Conservation (phyloP, 371 early-diverging fungal genomes). For the Lichtheimia ramosa region DNA sequence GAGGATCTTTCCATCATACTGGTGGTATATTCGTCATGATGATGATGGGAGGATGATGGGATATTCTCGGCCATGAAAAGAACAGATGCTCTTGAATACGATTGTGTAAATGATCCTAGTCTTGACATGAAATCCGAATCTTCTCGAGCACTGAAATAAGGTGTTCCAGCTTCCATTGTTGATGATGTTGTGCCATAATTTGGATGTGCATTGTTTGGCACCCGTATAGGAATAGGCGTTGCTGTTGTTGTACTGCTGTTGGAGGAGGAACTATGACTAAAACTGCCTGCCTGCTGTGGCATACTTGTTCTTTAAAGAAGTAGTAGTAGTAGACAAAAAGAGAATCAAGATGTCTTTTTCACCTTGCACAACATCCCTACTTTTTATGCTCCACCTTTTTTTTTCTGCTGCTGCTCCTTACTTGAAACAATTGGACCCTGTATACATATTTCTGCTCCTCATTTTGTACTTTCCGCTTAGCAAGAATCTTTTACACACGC, state of each 20-base stretch:
- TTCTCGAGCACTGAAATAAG: constrained; percentile 8
- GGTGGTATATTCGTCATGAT: not conserved
- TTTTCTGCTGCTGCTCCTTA: too few relatives aligned
- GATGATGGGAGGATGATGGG: not conserved
- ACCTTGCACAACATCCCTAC: too few relatives aligned
- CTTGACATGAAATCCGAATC: not conserved
- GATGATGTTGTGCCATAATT: constrained; percentile 10
- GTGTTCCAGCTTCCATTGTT: constrained; percentile 8
- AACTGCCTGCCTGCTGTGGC: too few relatives aligned
- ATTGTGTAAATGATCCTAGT: constrained; percentile 10
- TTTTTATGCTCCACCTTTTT: too few relatives aligned
- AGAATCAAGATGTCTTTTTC: too few relatives aligned
- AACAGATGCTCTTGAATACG: constrained; percentile 17
- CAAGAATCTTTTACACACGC: too few relatives aligned
- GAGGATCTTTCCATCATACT: not conserved
- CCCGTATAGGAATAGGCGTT: constrained; percentile 17
- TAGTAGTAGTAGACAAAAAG: too few relatives aligned
- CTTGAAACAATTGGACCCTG: too few relatives aligned
- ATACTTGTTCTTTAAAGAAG: too few relatives aligned
- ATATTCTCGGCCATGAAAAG: constrained; percentile 22
- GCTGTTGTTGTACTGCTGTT: not conserved
- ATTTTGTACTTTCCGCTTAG: too few relatives aligned
- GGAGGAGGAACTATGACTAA: too few relatives aligned
- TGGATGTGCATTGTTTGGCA: constrained; percentile 33
- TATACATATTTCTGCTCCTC: too few relatives aligned